These are phyloP conservation scores for Xylaria sp. DNA, from an alignment of 2,329 filamentous ascomycete genomes.

Conservation along the genomic window DNA sequence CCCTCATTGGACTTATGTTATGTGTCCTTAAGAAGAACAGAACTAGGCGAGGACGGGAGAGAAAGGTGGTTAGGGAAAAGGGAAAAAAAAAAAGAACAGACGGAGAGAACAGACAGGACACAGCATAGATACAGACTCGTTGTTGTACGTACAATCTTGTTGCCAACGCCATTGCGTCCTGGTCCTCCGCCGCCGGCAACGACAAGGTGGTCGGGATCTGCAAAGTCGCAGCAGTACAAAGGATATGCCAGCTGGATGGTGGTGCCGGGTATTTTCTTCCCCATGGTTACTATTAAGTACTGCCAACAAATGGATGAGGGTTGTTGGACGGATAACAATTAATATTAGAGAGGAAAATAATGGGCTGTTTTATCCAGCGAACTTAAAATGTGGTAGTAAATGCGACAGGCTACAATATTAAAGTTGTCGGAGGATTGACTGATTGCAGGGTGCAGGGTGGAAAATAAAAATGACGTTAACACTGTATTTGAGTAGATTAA, in stretches of 20 bases:
- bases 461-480: background rate
- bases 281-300: conserved; percentile 44
- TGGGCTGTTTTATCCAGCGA: conserved; percentile 19
- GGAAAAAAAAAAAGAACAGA: background rate
- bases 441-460: background rate
- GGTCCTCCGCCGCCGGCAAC: conserved; percentile 91
- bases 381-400: background rate
- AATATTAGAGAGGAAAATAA: conserved; percentile 14
- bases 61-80: background rate
- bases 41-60: too few relatives aligned
- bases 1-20: background rate
- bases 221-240: conserved; percentile 88
- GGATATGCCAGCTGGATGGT: conserved; percentile 82
- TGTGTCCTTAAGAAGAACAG: background rate
- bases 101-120: background rate
- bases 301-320: conserved; percentile 17
- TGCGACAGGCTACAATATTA: conserved; percentile 3
- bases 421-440: background rate
- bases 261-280: conserved; percentile 58
- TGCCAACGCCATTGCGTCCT: conserved; percentile 82
- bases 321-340: conserved; percentile 21
- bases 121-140: background rate
- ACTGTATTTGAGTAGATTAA: background rate
- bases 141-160: conserved; percentile 77
- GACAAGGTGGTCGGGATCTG: conserved; percentile 78